Percentiles rank a stretch among this genome's conserved stretches.
These are phyloP conservation scores for Stephania yunnanensis DNA, from an alignment of 164 flowering plant genomes.

Conservation along the genomic window DNA sequence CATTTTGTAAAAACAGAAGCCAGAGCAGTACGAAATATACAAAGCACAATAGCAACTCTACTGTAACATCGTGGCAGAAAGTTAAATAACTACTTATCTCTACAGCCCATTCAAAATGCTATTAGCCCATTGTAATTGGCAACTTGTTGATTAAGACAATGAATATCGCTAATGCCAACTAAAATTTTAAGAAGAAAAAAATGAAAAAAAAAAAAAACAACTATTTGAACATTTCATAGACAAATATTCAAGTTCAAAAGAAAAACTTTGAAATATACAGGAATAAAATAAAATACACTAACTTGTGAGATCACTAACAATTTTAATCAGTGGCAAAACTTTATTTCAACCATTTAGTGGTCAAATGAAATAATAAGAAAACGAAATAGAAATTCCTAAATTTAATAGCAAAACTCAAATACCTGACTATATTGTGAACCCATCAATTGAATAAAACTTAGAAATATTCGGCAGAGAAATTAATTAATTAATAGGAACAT, in stretches of 20 bases:
- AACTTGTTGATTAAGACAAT: not conserved
- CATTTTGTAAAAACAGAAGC: not conserved
- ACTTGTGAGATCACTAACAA: not conserved
- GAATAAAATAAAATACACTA: not conserved
- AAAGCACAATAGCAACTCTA: not conserved
- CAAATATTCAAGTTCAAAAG: not conserved
- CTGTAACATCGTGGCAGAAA: not conserved
- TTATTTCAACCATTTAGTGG: too few relatives aligned
- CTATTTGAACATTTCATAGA: not conserved
- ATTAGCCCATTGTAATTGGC: not conserved
- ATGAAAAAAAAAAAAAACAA: not conserved
- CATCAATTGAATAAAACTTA: too few relatives aligned
- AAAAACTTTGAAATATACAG: not conserved
- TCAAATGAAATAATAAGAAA: too few relatives aligned
- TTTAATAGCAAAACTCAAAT: too few relatives aligned
- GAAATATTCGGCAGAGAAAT: too few relatives aligned
- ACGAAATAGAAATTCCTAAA: too few relatives aligned
- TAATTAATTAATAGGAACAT: too few relatives aligned
- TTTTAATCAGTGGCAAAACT: not conserved
- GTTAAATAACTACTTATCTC: not conserved
- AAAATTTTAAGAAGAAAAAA: not conserved
- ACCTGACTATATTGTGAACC: too few relatives aligned
- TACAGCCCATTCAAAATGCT: not conserved
- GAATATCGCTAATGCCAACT: not conserved
- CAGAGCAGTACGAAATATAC: not conserved